Evolutionary conservation across 2,329 filamentous ascomycete species (phyloP), one percentile per base, ranked within the genome.

Genomic region (Emergomyces africanus): DNA sequence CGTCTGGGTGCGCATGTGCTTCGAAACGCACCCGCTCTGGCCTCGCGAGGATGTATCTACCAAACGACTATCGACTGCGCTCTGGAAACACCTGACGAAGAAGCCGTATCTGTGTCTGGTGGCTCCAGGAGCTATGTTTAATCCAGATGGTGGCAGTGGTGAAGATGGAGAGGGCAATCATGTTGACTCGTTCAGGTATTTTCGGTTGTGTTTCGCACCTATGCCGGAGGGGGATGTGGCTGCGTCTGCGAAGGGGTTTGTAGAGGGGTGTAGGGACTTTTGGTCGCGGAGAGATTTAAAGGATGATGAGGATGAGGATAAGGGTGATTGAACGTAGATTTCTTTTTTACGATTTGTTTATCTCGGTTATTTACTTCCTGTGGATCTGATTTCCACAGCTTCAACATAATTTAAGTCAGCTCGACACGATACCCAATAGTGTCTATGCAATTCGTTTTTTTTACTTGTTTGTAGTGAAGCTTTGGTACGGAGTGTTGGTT

Each of bases 121-220:
- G 0, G 79, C 81, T 12, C 88, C 89, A 0, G 91, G 91, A 0
- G 66, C 71, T 41, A 86, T 92, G 72, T 96, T 96, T 71, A 81
- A 82, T 54, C 82, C 89, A 0, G 86, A 81, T 0, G 74, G 84
- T 64, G 81, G 91, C 42, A 68, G 71, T 18, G 74, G 77, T 4
- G 73, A 78, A 59, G 25, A 15, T 8, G 12, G n/a, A 3, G 6
- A 14, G 5, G 15, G 10, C 2, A 25, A 39, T n/a, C n/a, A n/a
- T n/a, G n/a, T n/a, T n/a, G 54, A 55, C 14, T 86, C 83, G 2
- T 91, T 86, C 83, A 81, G 81, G 64, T 92, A 86, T 70, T 84
- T 85, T 70, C 78, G 91, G 15, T 69, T 96, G 41, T 95, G 89
- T 73, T 96, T 96, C 74, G 90, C 89, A 0, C 89, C 90, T 1